These are phyloP conservation scores for Taphrina deformans DNA, from an alignment of 1,139 yeast species.

Conservation along the genomic window DNA sequence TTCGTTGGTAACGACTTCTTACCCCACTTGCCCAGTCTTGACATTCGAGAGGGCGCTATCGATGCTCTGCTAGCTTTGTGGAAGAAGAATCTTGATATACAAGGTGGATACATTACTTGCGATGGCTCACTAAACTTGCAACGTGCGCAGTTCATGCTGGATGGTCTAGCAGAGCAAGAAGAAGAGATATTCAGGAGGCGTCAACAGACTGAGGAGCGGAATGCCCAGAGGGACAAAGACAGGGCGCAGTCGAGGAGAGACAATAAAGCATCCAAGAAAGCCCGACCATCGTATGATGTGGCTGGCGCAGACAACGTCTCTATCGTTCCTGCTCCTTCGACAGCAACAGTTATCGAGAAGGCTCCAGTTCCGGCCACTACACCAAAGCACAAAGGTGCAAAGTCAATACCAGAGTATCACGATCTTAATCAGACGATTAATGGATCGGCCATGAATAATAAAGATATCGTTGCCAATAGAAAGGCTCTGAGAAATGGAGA, in stretches of 20 bases:
- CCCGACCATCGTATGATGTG: conserved; percentile 8
- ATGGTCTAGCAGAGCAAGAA: conserved; percentile 68
- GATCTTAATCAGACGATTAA: conserved; percentile 33
- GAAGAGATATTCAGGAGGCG: conserved; percentile 72
- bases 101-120: conserved; percentile 79
- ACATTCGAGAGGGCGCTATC: conserved; percentile 91
- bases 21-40: conserved; percentile 93
- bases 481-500: conserved; percentile 72
- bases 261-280: conserved; percentile 35
- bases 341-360: conserved; percentile 33
- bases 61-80: conserved; percentile 78
- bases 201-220: conserved; percentile 65
- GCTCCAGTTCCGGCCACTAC: conserved; percentile 13
- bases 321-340: conserved; percentile 30
- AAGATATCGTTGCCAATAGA: conserved; percentile 54
- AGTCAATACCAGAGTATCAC: conserved; percentile 38
- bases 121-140: conserved; percentile 77
- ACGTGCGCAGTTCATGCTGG: conserved; percentile 71
- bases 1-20: conserved; percentile 98
- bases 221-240: conserved; percentile 63
- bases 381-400: conserved; percentile 25
- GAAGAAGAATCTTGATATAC: conserved; percentile 67
- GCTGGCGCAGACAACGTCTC: conserved; percentile 32
- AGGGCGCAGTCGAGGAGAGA: conserved; percentile 51
- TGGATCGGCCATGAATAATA: conserved; percentile 20